Base-by-base conservation (phyloP, 106 monocot genomes). In the Vanilla planifolia region DNA sequence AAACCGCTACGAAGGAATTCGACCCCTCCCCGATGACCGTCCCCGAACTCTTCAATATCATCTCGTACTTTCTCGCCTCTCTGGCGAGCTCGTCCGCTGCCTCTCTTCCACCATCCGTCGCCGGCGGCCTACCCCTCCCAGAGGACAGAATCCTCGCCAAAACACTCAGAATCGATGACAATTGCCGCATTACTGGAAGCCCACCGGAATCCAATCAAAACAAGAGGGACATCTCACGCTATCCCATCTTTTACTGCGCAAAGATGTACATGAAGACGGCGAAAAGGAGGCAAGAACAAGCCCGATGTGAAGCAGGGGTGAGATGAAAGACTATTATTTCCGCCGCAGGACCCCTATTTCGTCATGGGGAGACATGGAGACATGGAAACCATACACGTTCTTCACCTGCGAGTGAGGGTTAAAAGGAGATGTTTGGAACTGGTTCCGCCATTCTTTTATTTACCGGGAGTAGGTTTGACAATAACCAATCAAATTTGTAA, bases 41-140 rank as follows among this genome's bases (percentile, higher is more conserved):
- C 2, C 96, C 96, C 4, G 90, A 91, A 8, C 76, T 69, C 59
- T 42, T 59, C 51, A 91, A 57, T n/a, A 91, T 65, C 83, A 70
- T 55, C 21, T 75, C 73, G 47, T 77, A 82, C 78, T 47, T 78
- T 74, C 51, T 80, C 19, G 77, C 82, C 29, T 79, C 80, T 59
- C 60, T 77, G 45, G 62, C 47, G 51, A 85, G 23, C 6, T 53
- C 59, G 41, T 91, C 90, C 5, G 65, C 81, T 27, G 70, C 75
- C 25, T 73, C 68, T 47, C 79, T 63, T 43, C 73, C 85, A 25
- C 41, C 67, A 4, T 47, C 68, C 37, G 33, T 17, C 23, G 21
- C 66, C 65, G 8, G 8, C 51, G 25, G 25, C 73, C 65, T 71
- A 34, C 71, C 47, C 25, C 46, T 58, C 25, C 74, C 60, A 0